Conservation (phyloP, 192 early-diverging fungal genomes). For the Bifiguratus adelaidae region DNA sequence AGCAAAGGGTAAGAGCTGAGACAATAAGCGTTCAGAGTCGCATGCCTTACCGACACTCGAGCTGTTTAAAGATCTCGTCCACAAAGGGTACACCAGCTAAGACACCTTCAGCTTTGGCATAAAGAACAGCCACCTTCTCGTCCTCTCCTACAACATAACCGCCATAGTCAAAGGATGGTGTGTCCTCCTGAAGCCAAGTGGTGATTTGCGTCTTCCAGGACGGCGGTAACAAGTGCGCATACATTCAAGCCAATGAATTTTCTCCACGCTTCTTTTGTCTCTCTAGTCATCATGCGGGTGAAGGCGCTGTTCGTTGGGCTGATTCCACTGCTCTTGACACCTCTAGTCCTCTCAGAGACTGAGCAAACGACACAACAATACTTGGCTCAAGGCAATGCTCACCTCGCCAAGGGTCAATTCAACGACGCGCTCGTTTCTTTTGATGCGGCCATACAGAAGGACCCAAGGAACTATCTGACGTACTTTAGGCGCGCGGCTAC, state of each 20-base stretch:
- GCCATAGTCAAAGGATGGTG: conserved; percentile 96
- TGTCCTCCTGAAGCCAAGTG: conserved; percentile 88
- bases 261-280: no score
- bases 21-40: neutral
- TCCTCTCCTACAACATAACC: conserved; percentile 93
- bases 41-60: conserved; percentile 65
- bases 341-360: no score
- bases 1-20: neutral
- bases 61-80: conserved; percentile 86
- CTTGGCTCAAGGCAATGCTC: conserved; percentile 26
- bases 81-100: conserved; percentile 94
- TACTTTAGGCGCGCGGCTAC: conserved; percentile 83
- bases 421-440: conserved; percentile 50
- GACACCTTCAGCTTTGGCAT: conserved; percentile 81
- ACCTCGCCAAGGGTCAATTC: conserved; percentile 26
- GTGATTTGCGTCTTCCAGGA: conserved; percentile 62
- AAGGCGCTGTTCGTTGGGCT: no score
- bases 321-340: no score
- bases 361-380: conserved; percentile 25
- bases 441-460: conserved; percentile 59
- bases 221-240: conserved; percentile 64
- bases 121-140: conserved; percentile 71
- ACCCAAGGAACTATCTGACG: conserved; percentile 77
- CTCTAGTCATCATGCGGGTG: no score
- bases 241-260: no score